Percentiles rank a stretch among this genome's conserved stretches.
Conservation (phyloP, 2,329 filamentous ascomycete species). For the Blastomyces silverae region DNA sequence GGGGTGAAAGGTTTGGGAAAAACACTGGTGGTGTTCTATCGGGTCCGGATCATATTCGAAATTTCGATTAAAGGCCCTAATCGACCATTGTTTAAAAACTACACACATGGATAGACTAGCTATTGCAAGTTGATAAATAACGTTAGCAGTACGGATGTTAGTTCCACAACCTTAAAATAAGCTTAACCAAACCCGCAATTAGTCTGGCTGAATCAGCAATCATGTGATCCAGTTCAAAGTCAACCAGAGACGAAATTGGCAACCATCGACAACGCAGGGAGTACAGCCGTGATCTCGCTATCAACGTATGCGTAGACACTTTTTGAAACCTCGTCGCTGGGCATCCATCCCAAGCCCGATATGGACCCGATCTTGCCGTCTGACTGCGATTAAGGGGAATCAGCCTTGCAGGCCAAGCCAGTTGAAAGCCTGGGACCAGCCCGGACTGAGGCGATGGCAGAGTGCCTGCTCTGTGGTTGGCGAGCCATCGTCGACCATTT, state of each 20-base stretch:
- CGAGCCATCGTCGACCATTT: constrained; percentile 58
- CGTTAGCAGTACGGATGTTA: not conserved
- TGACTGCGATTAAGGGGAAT: not conserved
- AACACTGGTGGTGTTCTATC: not conserved
- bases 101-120: not conserved
- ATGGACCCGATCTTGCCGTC: constrained; percentile 21
- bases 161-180: not conserved
- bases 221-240: not conserved
- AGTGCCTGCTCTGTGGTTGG: constrained; percentile 17
- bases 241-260: not conserved
- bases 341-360: constrained; percentile 25
- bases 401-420: not conserved
- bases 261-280: not conserved
- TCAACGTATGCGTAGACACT: constrained; percentile 31
- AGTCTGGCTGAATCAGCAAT: not conserved
- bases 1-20: not conserved
- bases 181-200: not conserved
- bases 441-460: not conserved
- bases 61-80: not conserved
- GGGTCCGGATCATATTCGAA: not conserved
- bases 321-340: constrained; percentile 25
- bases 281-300: not conserved
- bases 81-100: not conserved
- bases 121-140: not conserved
- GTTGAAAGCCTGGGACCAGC: not conserved